phyloP scores from a whole-genome alignment of 192 early-diverging fungal genomes.

The Coemansia umbellata region DNA sequence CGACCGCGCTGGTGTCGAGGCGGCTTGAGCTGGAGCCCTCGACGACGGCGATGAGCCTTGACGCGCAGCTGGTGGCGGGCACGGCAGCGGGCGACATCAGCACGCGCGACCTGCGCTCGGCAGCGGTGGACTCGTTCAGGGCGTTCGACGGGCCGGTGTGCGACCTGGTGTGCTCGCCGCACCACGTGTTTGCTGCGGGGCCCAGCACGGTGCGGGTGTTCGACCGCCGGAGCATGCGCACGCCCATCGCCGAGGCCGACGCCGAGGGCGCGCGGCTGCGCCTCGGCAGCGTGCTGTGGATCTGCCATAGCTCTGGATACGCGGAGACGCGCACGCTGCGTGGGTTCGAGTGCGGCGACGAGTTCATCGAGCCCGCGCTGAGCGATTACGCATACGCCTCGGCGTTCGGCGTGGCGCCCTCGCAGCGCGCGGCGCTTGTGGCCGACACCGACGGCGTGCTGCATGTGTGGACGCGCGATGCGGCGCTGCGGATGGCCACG shows the following conservation, averaged over 20 bases:
- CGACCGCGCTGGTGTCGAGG: constrained; percentile 9
- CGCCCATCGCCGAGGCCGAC: too few species aligned
- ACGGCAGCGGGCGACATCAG: constrained; percentile 22
- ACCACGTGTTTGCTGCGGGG: constrained; percentile 6
- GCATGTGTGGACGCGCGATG: constrained; percentile 72
- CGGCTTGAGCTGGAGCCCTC: constrained; percentile 19
- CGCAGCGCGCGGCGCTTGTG: constrained; percentile 73
- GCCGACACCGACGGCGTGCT: constrained; percentile 75
- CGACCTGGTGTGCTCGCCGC: constrained; percentile 7
- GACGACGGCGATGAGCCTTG: constrained; percentile 1
- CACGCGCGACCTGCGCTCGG: constrained; percentile 26
- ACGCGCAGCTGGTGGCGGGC: constrained; percentile 9
- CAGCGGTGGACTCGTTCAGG: background rate
- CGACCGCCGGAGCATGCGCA: constrained; percentile 31
- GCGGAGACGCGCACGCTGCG: constrained; percentile 14
- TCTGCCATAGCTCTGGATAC: constrained; percentile 25
- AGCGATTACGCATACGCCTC: constrained; percentile 61
- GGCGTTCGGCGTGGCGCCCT: constrained; percentile 71
- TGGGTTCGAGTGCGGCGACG: background rate
- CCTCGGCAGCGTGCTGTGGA: constrained; percentile 13
- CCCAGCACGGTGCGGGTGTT: constrained; percentile 14
- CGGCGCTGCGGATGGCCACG: constrained; percentile 61
- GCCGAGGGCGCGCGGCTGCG: constrained; percentile 57
- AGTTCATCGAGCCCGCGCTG: constrained; percentile 32
- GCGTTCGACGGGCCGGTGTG: constrained; percentile 16